Evolutionary conservation across 148 eudicot species (phyloP), one percentile per base, ranked within the genome.

Genomic region (Limonium bicolor): DNA sequence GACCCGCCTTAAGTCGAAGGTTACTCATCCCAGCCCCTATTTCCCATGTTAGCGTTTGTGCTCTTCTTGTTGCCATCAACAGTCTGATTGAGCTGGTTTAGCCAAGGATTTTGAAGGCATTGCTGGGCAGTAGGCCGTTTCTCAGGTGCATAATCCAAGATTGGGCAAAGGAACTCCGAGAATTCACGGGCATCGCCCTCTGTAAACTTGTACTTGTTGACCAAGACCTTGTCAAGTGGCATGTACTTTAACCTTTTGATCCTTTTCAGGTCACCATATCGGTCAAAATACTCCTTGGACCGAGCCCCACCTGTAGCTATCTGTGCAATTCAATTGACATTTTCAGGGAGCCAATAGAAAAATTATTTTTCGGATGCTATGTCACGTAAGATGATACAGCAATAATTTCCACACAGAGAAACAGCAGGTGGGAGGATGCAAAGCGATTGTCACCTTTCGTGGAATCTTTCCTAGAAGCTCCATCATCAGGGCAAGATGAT

Each of bases 401-500:
- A 13, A 13, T 5, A 43, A 31, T 13, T 5, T 25, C 43, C 6
- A 14, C 6, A 15, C 10, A 3, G 18, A 48, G 27, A 4, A n/a
- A 20, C 8, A 19, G 3, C 11, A 17, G 61, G n/a, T n/a, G n/a
- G n/a, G n/a, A 13, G 29, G 27, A 48, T 48, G 15, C n/a, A 17
- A n/a, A 18, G 10, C 2, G 32, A 6, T 27, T 20, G 22, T 61
- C 44, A 88, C 97, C 84, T 88, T 84, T 18, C 87, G 58, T 36
- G 96, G 96, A 73, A 88, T 88, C 76, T 58, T 67, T n/a, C 96
- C 96, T 9, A 79, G 70, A 48, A 88, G 81, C 67, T 88, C 96
- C 96, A 88, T 83, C 96, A 88, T 88, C 66, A 83, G 66, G 14
- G 94, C 96, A 59, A 88, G 70, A 53, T 90, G 95, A 67, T 84